Evolutionary conservation across 208 protist species (phyloP).

Genomic region (Trypanosoma mega): DNA sequence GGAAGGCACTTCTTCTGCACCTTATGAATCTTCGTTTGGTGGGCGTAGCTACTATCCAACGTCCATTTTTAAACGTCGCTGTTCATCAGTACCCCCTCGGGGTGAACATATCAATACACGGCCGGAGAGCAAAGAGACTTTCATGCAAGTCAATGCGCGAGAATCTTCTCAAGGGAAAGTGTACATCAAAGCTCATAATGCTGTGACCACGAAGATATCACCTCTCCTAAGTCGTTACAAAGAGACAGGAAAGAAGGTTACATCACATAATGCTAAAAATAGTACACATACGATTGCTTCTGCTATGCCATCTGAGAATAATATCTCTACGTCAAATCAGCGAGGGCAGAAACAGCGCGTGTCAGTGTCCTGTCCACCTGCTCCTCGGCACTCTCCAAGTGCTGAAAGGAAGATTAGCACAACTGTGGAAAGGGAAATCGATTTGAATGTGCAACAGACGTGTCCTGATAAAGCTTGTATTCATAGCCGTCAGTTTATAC

Average conservation of each 20-base stretch:
- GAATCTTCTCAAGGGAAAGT: not conserved
- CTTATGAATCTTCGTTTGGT: conserved; percentile 28
- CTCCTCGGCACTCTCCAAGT: not conserved
- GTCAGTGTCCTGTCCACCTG: conserved; percentile 2
- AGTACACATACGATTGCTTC: not conserved
- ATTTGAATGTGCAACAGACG: not conserved
- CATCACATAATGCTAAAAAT: not conserved
- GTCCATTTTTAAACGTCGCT: conserved; percentile 35
- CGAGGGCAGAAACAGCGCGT: not conserved
- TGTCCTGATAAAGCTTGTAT: conserved; percentile 49
- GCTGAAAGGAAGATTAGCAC: not conserved
- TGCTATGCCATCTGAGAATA: not conserved
- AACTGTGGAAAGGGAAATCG: not conserved
- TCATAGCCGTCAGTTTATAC: conserved; percentile 70
- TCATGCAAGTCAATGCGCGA: not conserved
- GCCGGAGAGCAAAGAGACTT: not conserved
- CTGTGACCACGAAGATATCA: not conserved
- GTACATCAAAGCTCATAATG: conserved; percentile 2
- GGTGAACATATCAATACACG: not conserved
- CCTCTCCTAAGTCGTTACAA: conserved; percentile 17
- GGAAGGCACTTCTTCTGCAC: not conserved
- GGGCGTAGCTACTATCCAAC: conserved; percentile 49
- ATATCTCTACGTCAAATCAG: not conserved
- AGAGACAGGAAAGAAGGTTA: not conserved
- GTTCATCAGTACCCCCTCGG: not conserved